Conservation (phyloP, 2,329 filamentous ascomycete genomes). For the Cucurbitaria berberidis region DNA sequence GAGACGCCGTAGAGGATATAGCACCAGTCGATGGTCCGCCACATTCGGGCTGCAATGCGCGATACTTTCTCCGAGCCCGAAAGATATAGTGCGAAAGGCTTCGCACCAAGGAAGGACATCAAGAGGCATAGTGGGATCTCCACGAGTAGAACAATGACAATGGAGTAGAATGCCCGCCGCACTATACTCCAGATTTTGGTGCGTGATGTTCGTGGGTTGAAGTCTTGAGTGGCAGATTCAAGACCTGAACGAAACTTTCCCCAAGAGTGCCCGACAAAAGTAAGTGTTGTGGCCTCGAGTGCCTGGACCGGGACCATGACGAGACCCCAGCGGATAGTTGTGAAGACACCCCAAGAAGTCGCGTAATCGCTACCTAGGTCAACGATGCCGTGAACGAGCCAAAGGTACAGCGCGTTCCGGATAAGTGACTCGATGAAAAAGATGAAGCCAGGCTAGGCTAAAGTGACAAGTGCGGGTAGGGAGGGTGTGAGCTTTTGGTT, state of each 20-base stretch:
- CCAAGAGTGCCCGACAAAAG: conserved; percentile 73
- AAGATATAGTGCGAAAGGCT: conserved; percentile 68
- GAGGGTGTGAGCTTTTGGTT: conserved; percentile 25
- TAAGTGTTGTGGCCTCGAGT: conserved; percentile 68
- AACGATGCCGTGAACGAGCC: conserved; percentile 70
- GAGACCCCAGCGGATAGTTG: conserved; percentile 74
- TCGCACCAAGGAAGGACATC: conserved; percentile 65
- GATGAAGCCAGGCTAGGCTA: conserved; percentile 63
- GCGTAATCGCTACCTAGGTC: conserved; percentile 68
- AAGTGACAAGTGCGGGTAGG: conserved; percentile 54
- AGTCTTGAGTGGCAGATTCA: conserved; percentile 27
- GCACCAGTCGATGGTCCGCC: conserved; percentile 62
- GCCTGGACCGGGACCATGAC: conserved; percentile 75
- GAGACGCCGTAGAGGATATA: conserved; percentile 73
- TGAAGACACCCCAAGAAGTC: conserved; percentile 76
- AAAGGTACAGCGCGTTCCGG: conserved; percentile 73
- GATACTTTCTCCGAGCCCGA: conserved; percentile 64
- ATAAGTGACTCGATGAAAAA: conserved; percentile 70
- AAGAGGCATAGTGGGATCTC: conserved; percentile 69
- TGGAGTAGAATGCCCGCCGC: conserved; percentile 61
- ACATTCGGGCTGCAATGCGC: conserved; percentile 69
- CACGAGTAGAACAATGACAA: conserved; percentile 60
- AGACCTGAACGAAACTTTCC: conserved; percentile 56
- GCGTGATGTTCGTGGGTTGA: conserved; percentile 25
- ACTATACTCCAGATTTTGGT: conserved; percentile 50